Conservation (phyloP, 164 flowering plant genomes). For the Dillenia turbinata region DNA sequence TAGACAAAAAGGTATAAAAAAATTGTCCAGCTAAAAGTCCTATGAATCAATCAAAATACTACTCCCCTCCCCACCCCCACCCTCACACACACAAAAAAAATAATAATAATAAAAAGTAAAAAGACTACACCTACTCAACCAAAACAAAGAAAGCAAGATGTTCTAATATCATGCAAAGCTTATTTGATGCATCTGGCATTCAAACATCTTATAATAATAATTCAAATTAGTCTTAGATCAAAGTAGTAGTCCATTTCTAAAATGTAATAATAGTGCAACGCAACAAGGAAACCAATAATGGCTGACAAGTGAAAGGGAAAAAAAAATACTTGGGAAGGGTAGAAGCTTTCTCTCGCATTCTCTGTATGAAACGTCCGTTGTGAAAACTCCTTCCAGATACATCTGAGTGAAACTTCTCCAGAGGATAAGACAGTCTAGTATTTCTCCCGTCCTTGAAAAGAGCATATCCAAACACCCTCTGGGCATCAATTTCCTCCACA, state of each 20-base stretch:
- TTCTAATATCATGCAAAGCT: too few relatives aligned
- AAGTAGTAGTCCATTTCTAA: background rate
- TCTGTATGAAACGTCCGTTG: constrained; percentile 90
- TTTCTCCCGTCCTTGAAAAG: constrained; percentile 83
- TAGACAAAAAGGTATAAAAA: too few relatives aligned
- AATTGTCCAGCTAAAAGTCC: too few relatives aligned
- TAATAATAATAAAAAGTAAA: too few relatives aligned
- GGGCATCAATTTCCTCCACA: constrained; percentile 88
- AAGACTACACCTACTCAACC: too few relatives aligned
- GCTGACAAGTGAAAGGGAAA: background rate
- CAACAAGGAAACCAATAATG: too few relatives aligned
- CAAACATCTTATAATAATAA: background rate
- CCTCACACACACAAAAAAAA: too few relatives aligned
- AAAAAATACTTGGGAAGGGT: constrained; percentile 65
- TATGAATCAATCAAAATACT: too few relatives aligned
- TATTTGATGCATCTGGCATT: background rate
- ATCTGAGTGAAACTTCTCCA: constrained; percentile 83
- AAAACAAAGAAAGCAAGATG: too few relatives aligned
- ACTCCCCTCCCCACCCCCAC: too few relatives aligned
- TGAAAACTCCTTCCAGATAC: constrained; percentile 96
- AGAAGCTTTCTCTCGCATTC: constrained; percentile 84
- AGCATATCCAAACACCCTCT: constrained; percentile 85
- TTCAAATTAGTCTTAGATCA: background rate
- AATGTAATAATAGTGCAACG: too few relatives aligned
- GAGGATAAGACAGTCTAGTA: constrained; percentile 69